These are phyloP conservation scores for Pseudoneurospora amorphoporcata DNA, from an alignment of 495 filamentous ascomycete species.

Conservation along the genomic window DNA sequence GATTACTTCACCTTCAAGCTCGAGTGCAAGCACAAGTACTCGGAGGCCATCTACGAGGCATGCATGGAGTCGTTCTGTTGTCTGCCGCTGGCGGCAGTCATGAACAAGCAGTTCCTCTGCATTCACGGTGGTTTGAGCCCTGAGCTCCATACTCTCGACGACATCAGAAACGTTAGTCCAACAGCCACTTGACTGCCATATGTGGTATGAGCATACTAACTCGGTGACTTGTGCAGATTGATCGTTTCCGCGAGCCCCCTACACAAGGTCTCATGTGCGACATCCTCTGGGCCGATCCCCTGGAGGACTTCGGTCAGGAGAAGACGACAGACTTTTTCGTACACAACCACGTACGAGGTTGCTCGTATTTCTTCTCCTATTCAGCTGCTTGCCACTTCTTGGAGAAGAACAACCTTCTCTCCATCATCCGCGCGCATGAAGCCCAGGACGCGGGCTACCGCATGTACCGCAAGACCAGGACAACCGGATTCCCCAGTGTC, in stretches of 20 bases:
- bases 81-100: constrained; percentile 87
- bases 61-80: constrained; percentile 97
- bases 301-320: constrained; percentile 99
- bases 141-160: constrained; percentile 89
- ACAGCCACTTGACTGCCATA: background rate
- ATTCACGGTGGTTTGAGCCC: constrained; percentile 96
- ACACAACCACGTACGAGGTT: constrained; percentile 96
- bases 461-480: constrained; percentile 97
- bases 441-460: constrained; percentile 97
- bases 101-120: constrained; percentile 99
- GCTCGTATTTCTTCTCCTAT: constrained; percentile 99
- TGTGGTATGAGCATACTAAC: background rate
- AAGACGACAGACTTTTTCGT: constrained; percentile 95
- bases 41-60: constrained; percentile 89
- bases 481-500: constrained; percentile 95
- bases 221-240: constrained; percentile 51
- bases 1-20: constrained; percentile 99
- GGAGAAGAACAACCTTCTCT: constrained; percentile 97
- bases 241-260: constrained; percentile 93
- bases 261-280: constrained; percentile 98
- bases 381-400: constrained; percentile 96
- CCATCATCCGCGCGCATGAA: constrained; percentile 96
- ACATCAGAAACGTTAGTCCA: constrained; percentile 67
- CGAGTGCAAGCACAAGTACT: constrained; percentile 99
- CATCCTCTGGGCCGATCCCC: constrained; percentile 94